Base-by-base conservation (phyloP, 495 filamentous ascomycete species). In the Talaromyces nanjingensis region DNA sequence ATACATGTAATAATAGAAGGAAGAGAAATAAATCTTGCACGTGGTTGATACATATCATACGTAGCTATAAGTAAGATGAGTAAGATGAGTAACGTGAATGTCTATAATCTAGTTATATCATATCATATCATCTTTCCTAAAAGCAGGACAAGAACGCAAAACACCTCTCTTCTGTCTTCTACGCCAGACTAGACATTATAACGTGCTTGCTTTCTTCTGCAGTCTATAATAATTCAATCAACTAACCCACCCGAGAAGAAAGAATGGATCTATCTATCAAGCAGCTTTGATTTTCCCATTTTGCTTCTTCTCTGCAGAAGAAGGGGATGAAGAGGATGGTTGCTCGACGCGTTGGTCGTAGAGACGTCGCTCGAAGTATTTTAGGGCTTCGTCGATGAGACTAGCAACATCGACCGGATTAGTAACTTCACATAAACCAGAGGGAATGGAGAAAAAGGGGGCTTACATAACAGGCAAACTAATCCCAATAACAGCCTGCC, bases 401-500 rank as follows among this genome's bases (percentile, higher is more conserved):
- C 92, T 96, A 29, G 1, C 31, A 33, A 59, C 18, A 24, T 2
- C 22, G 2, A 22, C 22, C 18, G n/a, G 12, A 39, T n/a, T 11
- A 39, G 39, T 24, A 5, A 31, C 16, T 24, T 1, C 22, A 24
- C 22, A 24, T 1, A 24, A 24, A 24, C 22, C 22, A 24, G 22
- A 24, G 22, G 22, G 22, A 24, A 24, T 24, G 22, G 22, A n/a
- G 22, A 24, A 24, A 24, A 24, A 24, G 22, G 22, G 22, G 22
- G 22, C 22, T 24, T 24, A 24, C 22, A 99, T 91, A 52, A 99
- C 93, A 53, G 96, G 96, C 47, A 87, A 84, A 76, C 91, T 96
- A 70, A 98, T 96, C 27, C 83, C 76, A 63, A 97, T 65, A 55
- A 99, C 96, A 4, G 93, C 93, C 75, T 93, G 83, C 96, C 96